Percentiles rank a stretch among this genome's conserved stretches.
phyloP scores from a whole-genome alignment of 805 yeast genomes.

The Barnettozyma californica region DNA sequence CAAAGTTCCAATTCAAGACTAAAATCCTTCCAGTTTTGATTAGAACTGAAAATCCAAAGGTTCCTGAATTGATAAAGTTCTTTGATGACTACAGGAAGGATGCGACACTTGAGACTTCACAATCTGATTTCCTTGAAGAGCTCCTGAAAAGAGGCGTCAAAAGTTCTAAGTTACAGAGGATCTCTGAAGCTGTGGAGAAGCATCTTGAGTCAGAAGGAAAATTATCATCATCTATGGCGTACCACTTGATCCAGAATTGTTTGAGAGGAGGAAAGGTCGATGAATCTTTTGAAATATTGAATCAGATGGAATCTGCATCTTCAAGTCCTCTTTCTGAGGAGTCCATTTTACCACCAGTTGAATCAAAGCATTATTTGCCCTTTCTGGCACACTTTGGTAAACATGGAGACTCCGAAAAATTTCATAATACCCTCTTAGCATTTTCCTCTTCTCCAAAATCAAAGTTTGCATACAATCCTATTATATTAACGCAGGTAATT shows the following conservation, averaged over 20 bases:
- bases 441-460: slow-evolving; percentile 22
- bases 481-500: slow-evolving; percentile 34
- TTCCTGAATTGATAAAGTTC: slow-evolving; percentile 14
- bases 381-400: slow-evolving; percentile 32
- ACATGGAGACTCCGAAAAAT: slow-evolving; percentile 22
- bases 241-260: slow-evolving; percentile 23
- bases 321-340: slow-evolving; percentile 5
- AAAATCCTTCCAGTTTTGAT: slow-evolving; percentile 21
- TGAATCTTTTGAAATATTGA: slow-evolving; percentile 30
- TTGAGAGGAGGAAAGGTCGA: slow-evolving; percentile 20
- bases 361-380: slow-evolving; percentile 37
- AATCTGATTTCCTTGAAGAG: slow-evolving; percentile 18
- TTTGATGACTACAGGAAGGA: slow-evolving; percentile 16
- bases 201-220: slow-evolving; percentile 9
- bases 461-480: slow-evolving; percentile 27
- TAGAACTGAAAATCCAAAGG: slow-evolving; percentile 11
- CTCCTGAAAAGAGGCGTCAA: slow-evolving; percentile 13
- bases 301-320: slow-evolving; percentile 27
- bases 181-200: slow-evolving; percentile 11
- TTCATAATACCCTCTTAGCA: slow-evolving; percentile 26
- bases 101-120: slow-evolving; percentile 14
- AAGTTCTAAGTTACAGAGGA: slow-evolving; percentile 12
- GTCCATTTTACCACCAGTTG: slow-evolving; percentile 31
- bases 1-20: slow-evolving; percentile 22
- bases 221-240: slow-evolving; percentile 22